Percentiles rank a stretch among this genome's conserved stretches.
Conservation (phyloP, 179 eudicot genomes). For the Beta lomatogona region DNA sequence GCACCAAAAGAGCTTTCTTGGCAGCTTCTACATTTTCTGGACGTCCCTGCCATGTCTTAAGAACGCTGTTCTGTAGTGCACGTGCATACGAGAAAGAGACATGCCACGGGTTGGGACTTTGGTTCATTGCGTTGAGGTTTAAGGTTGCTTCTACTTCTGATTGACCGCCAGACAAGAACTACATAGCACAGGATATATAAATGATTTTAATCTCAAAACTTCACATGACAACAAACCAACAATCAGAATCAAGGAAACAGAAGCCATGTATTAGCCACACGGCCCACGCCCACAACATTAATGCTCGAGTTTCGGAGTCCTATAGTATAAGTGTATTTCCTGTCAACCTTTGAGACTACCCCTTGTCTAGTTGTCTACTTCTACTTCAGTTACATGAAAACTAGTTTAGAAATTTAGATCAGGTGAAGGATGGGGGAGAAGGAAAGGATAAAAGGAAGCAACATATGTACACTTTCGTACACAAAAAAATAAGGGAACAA, state of each 20-base stretch:
- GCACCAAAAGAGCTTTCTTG: constrained; percentile 45
- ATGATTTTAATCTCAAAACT: not conserved
- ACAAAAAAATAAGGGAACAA: not conserved
- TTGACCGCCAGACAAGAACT: constrained; percentile 72
- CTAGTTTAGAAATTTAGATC: not conserved
- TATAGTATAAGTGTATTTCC: not conserved
- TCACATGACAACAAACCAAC: not conserved
- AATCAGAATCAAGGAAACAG: not conserved
- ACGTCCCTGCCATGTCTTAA: constrained; percentile 60
- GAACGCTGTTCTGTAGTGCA: constrained; percentile 57
- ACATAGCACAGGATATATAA: not conserved
- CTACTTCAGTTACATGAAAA: not conserved
- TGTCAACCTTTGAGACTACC: not conserved
- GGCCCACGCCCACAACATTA: not conserved
- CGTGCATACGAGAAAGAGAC: constrained; percentile 68
- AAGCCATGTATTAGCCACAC: not conserved
- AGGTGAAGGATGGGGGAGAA: not conserved
- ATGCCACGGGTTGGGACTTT: constrained; percentile 67
- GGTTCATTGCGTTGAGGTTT: constrained; percentile 69
- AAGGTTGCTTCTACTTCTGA: constrained; percentile 65
- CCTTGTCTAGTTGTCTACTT: not conserved
- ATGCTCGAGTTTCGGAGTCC: not conserved
- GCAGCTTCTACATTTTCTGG: constrained; percentile 59
- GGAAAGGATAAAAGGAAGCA: not conserved
- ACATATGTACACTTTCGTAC: not conserved